Conservation (phyloP, 371 early-diverging fungal species). For the Mucor ambiguus region DNA sequence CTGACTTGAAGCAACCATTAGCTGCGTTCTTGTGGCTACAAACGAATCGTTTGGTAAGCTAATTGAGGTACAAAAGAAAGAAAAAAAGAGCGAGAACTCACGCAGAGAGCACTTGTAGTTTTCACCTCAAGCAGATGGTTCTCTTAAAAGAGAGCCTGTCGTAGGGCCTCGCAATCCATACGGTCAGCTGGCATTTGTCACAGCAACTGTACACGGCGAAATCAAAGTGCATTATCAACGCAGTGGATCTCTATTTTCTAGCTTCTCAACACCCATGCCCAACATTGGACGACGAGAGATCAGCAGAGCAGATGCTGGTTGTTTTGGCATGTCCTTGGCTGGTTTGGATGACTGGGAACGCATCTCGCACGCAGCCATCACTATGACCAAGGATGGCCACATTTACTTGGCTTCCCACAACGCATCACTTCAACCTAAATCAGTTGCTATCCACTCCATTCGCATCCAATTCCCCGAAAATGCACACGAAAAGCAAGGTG, state of each 20-base stretch:
- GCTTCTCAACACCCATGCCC: slow-evolving; percentile 39
- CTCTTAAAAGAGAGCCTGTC: slow-evolving; percentile 21
- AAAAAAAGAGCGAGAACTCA: background rate
- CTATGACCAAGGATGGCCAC: slow-evolving; percentile 25
- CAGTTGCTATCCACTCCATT: slow-evolving; percentile 33
- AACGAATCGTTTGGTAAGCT: slow-evolving; percentile 41
- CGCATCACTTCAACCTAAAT: slow-evolving; percentile 34
- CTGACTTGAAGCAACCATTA: slow-evolving; percentile 43
- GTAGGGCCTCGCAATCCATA: slow-evolving; percentile 48
- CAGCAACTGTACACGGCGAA: slow-evolving; percentile 46
- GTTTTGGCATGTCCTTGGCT: slow-evolving; percentile 40
- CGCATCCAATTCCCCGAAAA: slow-evolving; percentile 36
- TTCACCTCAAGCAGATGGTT: slow-evolving; percentile 14
- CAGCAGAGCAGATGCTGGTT: slow-evolving; percentile 35
- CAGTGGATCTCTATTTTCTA: slow-evolving; percentile 40
- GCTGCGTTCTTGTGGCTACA: slow-evolving; percentile 50
- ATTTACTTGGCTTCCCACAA: slow-evolving; percentile 43
- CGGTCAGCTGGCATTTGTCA: slow-evolving; percentile 44
- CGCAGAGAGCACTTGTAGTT: slow-evolving; percentile 18
- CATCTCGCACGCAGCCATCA: slow-evolving; percentile 49
- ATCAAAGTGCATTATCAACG: slow-evolving; percentile 50
- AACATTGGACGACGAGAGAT: slow-evolving; percentile 30
- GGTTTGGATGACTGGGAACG: slow-evolving; percentile 42
- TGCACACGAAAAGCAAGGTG: slow-evolving; percentile 4
- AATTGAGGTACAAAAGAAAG: too few relatives aligned